These are phyloP conservation scores for Corynascus novoguineensis DNA, from an alignment of 495 filamentous ascomycete species.

Conservation along the genomic window DNA sequence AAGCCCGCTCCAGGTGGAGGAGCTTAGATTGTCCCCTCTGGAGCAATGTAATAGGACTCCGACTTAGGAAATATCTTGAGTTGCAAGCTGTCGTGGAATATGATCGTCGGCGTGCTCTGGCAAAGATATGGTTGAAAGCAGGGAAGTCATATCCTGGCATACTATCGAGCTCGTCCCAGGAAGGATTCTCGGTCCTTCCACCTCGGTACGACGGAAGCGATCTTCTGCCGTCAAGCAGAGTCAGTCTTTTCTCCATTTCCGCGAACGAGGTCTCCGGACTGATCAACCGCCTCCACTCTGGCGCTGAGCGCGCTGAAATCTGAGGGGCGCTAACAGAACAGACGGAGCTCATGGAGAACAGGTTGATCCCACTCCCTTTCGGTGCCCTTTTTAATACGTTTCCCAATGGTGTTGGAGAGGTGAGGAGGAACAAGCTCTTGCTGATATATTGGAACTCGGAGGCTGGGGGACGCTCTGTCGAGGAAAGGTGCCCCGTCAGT, in stretches of 20 bases:
- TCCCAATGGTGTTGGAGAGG: constrained; percentile 43
- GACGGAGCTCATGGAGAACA: constrained; percentile 52
- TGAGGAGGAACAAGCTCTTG: constrained; percentile 33
- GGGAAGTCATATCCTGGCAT: constrained; percentile 37
- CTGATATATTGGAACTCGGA: constrained; percentile 32
- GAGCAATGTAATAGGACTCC: constrained; percentile 42
- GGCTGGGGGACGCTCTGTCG: constrained; percentile 22
- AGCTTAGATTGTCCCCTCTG: constrained; percentile 13
- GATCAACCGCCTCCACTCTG: constrained; percentile 6
- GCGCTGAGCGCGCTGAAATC: constrained; percentile 12
- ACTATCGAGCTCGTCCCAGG: constrained; percentile 44
- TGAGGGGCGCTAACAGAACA: constrained; percentile 34
- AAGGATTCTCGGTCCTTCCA: constrained; percentile 42
- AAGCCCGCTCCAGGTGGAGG: constrained; percentile 25
- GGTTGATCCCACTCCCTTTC: constrained; percentile 63
- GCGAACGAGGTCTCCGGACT: neutral
- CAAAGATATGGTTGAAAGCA: constrained; percentile 34
- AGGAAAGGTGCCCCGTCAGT: too few relatives aligned
- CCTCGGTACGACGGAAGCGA: constrained; percentile 40
- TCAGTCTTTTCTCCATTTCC: constrained; percentile 5
- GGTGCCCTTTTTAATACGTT: constrained; percentile 66
- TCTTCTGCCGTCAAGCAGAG: constrained; percentile 26
- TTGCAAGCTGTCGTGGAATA: constrained; percentile 56
- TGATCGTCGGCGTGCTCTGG: constrained; percentile 44
- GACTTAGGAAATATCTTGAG: constrained; percentile 29